phyloP scores from a whole-genome alignment of 208 protist genomes.

The Leishmania mexicana region DNA sequence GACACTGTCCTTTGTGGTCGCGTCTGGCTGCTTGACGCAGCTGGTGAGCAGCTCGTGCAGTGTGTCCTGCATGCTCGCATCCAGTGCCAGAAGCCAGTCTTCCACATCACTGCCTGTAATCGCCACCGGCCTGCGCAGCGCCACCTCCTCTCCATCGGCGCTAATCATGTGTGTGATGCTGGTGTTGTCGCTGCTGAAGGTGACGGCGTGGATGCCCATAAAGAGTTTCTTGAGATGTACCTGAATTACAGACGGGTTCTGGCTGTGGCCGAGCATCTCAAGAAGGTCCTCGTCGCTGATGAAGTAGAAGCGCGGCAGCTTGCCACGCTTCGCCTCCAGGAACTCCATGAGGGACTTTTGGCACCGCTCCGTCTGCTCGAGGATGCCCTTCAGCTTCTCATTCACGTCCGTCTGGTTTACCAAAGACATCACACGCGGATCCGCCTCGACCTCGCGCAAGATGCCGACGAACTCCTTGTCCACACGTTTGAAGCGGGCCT shows the following conservation, averaged over 20 bases:
- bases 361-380: conserved; percentile 96
- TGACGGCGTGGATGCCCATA: conserved; percentile 91
- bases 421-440: conserved; percentile 94
- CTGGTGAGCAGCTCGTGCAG: conserved; percentile 67
- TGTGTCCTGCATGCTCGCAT: conserved; percentile 86
- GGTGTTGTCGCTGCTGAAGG: conserved; percentile 80
- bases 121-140: conserved; percentile 64
- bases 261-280: conserved; percentile 97
- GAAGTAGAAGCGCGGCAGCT: conserved; percentile 98
- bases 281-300: conserved; percentile 99
- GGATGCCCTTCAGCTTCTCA: conserved; percentile 85
- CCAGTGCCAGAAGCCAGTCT: conserved; percentile 93
- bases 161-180: conserved; percentile 92
- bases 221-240: conserved; percentile 95
- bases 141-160: conserved; percentile 85
- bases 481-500: conserved; percentile 95
- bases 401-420: conserved; percentile 81
- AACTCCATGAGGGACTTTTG: conserved; percentile 97
- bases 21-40: conserved; percentile 59
- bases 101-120: conserved; percentile 92
- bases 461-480: conserved; percentile 96
- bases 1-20: conserved; percentile 45
- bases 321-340: conserved; percentile 97
- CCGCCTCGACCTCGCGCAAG: conserved; percentile 85
- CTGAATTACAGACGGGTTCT: conserved; percentile 91